Base-by-base conservation (phyloP, 2,329 filamentous ascomycete genomes). In the Diatrype stigma region DNA sequence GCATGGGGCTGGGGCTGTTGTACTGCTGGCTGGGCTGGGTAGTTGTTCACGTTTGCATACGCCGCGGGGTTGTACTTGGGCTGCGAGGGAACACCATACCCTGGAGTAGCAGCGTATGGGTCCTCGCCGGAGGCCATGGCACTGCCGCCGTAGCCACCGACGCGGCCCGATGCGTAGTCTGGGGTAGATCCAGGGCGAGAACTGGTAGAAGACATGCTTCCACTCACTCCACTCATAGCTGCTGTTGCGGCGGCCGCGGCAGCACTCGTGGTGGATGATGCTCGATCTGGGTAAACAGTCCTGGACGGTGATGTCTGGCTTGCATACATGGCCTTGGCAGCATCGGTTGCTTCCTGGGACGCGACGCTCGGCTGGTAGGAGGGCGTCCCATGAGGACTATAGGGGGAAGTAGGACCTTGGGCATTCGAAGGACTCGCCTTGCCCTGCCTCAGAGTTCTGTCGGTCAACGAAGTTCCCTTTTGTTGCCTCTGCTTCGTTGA, bases 31-130 rank as follows among this genome's bases (percentile, higher is more conserved):
- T 69, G 70, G 50, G 56, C 62, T 42, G 68, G 70, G 58, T 78
- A 84, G 48, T 69, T 75, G 61, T 74, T 78, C 59, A 83, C 79
- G 63, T 78, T 82, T 52, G 85, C 87, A 66, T 92, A 94, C 56
- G 86, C 86, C 22, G 82, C 83, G 26, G 89, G 89, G 65, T 94
- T 89, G 67, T 94, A 94, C 59, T 82, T 83, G 38, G 83, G 75
- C 58, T 86, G 82, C 55, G 64, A 60, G 40, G 63, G 62, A 26
- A 60, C 50, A 48, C 59, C 62, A 47, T 67, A 66, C n/a, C 50
- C 56, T 40, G 60, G 59, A 28, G 52, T 51, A 6, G 55, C 52
- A 30, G 60, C 56, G 46, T 66, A 68, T 30, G 58, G 59, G 47
- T 68, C 66, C 17, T 68, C 63, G 28, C 60, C 62, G 34, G 63